These are phyloP conservation scores for Torulaspora pretoriensis DNA, from an alignment of 1,139 yeast genomes.

Conservation along the genomic window DNA sequence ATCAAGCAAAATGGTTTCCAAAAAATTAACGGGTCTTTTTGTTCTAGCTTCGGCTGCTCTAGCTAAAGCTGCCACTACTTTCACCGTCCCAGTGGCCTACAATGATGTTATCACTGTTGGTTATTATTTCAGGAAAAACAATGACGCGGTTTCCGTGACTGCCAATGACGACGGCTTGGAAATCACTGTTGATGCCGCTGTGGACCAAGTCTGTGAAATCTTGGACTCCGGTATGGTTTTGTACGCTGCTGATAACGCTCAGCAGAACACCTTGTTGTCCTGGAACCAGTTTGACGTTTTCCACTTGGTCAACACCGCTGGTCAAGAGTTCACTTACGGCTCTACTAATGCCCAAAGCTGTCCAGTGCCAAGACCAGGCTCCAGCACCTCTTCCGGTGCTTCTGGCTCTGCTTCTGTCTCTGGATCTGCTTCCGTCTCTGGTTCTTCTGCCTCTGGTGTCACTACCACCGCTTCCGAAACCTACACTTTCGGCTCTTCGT, in stretches of 20 bases:
- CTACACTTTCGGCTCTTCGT: constrained; percentile 6
- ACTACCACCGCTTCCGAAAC: constrained; percentile 5
- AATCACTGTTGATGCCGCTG: constrained; percentile 19
- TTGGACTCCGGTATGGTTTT: constrained; percentile 27
- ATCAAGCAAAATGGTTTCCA: constrained; percentile 6
- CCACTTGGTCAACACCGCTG: constrained; percentile 20
- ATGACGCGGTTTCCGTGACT: constrained; percentile 18
- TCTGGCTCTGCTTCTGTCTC: neutral
- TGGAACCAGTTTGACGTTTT: constrained; percentile 28
- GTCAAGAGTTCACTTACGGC: constrained; percentile 19
- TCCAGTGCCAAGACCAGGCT: constrained; percentile 6
- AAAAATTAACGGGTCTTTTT: constrained; percentile 12
- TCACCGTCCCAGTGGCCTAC: constrained; percentile 23
- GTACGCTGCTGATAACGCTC: constrained; percentile 19
- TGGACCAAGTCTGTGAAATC: constrained; percentile 18
- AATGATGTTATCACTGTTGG: constrained; percentile 21
- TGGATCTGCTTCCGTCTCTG: constrained; percentile 2
- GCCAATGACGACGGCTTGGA: constrained; percentile 23
- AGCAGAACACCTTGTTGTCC: constrained; percentile 20
- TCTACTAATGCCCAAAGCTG: constrained; percentile 18
- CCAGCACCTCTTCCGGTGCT: no score
- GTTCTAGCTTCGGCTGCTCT: constrained; percentile 15
- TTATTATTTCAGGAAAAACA: constrained; percentile 22
- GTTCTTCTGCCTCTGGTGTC: constrained; percentile 1
- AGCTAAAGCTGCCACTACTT: constrained; percentile 21